Evolutionary conservation across 2,329 filamentous ascomycete genomes (phyloP).

Genomic region (Verticillium nonalfalfae): DNA sequence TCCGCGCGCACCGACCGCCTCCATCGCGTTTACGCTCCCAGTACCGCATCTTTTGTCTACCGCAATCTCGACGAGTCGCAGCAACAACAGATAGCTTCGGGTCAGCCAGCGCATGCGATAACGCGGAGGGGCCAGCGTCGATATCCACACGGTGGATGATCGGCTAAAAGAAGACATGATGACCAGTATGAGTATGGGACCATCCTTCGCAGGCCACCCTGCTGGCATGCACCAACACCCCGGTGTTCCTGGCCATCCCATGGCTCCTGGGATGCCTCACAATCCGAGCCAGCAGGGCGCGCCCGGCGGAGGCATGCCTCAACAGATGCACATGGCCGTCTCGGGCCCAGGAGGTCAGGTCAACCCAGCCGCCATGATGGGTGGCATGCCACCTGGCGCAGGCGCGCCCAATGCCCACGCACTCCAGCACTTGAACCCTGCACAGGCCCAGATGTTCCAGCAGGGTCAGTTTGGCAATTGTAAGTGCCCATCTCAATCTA

Average conservation of each 20-base stretch:
- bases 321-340: slow-evolving; percentile 68
- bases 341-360: slow-evolving; percentile 68
- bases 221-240: slow-evolving; percentile 66
- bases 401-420: slow-evolving; percentile 60
- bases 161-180: slow-evolving; percentile 53
- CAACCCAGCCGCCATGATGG: slow-evolving; percentile 69
- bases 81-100: neutral
- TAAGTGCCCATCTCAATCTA: slow-evolving; percentile 3
- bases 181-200: slow-evolving; percentile 62
- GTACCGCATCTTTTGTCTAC: neutral
- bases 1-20: slow-evolving; percentile 5
- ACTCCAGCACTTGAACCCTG: slow-evolving; percentile 64
- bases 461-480: slow-evolving; percentile 35
- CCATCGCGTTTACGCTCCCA: slow-evolving; percentile 8
- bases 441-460: slow-evolving; percentile 51
- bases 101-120: slow-evolving; percentile 42
- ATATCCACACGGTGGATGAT: slow-evolving; percentile 56
- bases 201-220: slow-evolving; percentile 61
- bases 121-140: slow-evolving; percentile 36
- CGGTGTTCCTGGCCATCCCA: slow-evolving; percentile 60
- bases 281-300: slow-evolving; percentile 65
- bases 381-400: slow-evolving; percentile 64
- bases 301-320: slow-evolving; percentile 57
- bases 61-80: neutral
- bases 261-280: slow-evolving; percentile 57